These are phyloP conservation scores for Salvia sclarea DNA, from an alignment of 305 asterid species.

Conservation along the genomic window DNA sequence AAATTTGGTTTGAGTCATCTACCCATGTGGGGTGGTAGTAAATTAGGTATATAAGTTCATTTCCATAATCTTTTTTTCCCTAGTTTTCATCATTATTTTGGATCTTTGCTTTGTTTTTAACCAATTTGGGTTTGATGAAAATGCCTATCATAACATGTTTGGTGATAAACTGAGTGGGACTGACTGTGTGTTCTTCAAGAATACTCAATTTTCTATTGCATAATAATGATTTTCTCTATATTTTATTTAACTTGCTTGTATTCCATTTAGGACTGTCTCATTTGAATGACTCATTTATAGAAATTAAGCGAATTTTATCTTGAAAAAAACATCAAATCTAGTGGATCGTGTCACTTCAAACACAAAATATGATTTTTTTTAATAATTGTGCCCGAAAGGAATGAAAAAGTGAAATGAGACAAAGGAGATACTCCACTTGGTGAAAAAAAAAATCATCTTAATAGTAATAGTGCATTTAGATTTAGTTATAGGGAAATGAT, in stretches of 20 bases:
- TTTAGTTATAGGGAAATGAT: not conserved
- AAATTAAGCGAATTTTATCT: too few species aligned
- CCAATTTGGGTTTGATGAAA: constrained; percentile 18
- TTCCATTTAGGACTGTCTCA: too few species aligned
- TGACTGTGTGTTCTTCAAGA: not conserved
- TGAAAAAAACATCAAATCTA: too few species aligned
- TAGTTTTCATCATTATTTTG: not conserved
- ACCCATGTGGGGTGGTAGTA: constrained; percentile 32
- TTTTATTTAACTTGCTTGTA: too few species aligned
- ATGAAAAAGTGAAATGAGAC: too few species aligned
- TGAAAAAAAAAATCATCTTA: not conserved
- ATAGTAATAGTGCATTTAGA: not conserved
- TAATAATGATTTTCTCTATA: too few species aligned
- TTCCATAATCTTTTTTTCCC: constrained; percentile 10
- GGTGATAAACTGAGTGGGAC: not conserved
- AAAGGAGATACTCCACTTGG: too few species aligned
- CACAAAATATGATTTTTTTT: too few species aligned
- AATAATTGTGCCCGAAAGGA: too few species aligned
- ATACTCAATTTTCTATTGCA: not conserved
- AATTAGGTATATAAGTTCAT: constrained; percentile 30
- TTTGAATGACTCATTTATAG: too few species aligned
- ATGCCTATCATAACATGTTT: constrained; percentile 22
- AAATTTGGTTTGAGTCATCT: constrained; percentile 16
- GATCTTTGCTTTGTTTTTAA: constrained; percentile 8
- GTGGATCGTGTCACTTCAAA: too few species aligned